Percentiles rank a stretch among this genome's conserved stretches.
Conservation (phyloP, 129 eudicot genomes). For the Rutidosis leptorrhynchoides region DNA sequence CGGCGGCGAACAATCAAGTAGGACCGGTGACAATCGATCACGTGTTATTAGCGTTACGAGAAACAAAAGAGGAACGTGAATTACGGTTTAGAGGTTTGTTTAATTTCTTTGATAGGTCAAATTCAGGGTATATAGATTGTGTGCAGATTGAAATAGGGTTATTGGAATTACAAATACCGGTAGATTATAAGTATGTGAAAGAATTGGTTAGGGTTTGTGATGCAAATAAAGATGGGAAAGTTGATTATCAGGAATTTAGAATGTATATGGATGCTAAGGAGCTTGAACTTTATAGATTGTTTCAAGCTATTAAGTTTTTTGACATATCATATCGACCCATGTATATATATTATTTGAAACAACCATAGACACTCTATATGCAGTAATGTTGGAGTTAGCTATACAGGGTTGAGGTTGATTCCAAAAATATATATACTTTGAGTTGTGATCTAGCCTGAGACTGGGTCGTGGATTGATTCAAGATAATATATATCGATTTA, state of each 20-base stretch:
- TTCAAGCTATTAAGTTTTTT: slow-evolving; percentile 89
- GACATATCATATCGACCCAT: too few relatives aligned
- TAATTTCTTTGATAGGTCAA: slow-evolving; percentile 59
- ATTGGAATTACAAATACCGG: slow-evolving; percentile 64
- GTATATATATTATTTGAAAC: too few relatives aligned
- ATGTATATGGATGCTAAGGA: slow-evolving; percentile 97
- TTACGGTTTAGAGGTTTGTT: slow-evolving; percentile 57
- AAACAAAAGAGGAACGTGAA: slow-evolving; percentile 76
- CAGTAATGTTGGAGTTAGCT: too few relatives aligned
- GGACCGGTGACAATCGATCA: slow-evolving; percentile 74
- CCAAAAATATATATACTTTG: too few relatives aligned
- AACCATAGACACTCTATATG: too few relatives aligned
- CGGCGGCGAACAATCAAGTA: slow-evolving; percentile 57
- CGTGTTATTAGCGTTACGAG: slow-evolving; percentile 64
- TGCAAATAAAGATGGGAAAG: slow-evolving; percentile 79
- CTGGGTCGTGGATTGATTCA: too few relatives aligned
- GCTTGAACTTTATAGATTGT: slow-evolving; percentile 80
- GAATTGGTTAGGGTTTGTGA: slow-evolving; percentile 85
- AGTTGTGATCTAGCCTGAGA: too few relatives aligned
- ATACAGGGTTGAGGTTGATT: too few relatives aligned
- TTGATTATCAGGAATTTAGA: slow-evolving; percentile 82
- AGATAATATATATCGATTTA: too few relatives aligned
- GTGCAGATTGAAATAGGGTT: slow-evolving; percentile 73
- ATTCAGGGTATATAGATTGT: slow-evolving; percentile 65
- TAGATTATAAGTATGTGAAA: slow-evolving; percentile 82